These are phyloP conservation scores for Geranium incanum DNA, from an alignment of 441 rosid species.

Conservation along the genomic window DNA sequence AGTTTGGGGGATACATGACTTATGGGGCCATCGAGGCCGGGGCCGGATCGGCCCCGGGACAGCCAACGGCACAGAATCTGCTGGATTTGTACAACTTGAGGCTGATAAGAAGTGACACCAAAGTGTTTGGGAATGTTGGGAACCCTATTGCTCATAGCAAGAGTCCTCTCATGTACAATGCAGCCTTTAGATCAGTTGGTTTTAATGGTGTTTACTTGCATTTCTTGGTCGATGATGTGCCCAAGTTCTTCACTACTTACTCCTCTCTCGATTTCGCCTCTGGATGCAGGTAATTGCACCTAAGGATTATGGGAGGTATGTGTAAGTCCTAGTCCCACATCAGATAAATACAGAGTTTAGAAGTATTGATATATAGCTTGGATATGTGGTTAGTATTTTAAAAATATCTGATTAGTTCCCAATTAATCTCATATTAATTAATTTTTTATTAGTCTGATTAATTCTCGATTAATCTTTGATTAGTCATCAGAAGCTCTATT, in stretches of 20 bases:
- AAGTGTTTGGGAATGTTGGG: not conserved
- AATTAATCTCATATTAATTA: too few relatives aligned
- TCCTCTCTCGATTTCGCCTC: not conserved
- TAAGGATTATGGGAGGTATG: too few relatives aligned
- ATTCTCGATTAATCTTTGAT: too few relatives aligned
- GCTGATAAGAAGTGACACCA: not conserved
- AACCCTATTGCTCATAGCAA: not conserved
- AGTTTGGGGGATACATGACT: slow-evolving; percentile 31
- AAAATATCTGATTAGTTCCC: too few relatives aligned
- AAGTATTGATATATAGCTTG: too few relatives aligned
- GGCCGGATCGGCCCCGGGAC: slow-evolving; percentile 29
- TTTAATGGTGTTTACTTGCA: not conserved
- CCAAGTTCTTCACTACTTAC: not conserved
- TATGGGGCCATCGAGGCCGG: slow-evolving; percentile 32
- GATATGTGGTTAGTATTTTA: too few relatives aligned
- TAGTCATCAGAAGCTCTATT: too few relatives aligned
- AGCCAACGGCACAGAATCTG: slow-evolving; percentile 30
- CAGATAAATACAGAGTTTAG: too few relatives aligned
- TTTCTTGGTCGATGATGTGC: not conserved
- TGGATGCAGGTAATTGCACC: not conserved
- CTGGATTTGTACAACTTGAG: not conserved
- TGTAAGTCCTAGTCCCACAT: too few relatives aligned
- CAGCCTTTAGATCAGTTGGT: not conserved
- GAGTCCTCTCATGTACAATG: not conserved
- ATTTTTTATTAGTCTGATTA: too few relatives aligned